Conservation (phyloP, 441 rosid genomes). For the Gossypium lobatum region DNA sequence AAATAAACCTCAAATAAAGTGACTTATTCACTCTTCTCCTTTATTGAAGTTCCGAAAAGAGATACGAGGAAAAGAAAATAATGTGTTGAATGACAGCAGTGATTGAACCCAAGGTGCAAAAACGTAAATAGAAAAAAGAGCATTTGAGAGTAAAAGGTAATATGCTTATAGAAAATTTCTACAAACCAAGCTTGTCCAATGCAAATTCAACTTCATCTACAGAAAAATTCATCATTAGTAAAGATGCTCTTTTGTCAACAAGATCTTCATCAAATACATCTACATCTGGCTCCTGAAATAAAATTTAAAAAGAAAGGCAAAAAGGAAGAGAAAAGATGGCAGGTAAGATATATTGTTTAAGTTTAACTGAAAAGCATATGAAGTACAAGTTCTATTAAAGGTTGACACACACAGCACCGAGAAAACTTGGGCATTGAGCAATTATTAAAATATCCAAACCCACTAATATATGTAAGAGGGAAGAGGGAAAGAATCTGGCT, state of each 20-base stretch:
- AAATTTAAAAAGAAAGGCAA: background rate
- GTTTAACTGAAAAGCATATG: background rate
- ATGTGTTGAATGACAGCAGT: background rate
- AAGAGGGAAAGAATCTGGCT: background rate
- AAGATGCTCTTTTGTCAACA: conserved; percentile 45
- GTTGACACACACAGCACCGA: background rate
- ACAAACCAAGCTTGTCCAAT: conserved; percentile 68
- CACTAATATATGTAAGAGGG: background rate
- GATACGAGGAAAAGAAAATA: background rate
- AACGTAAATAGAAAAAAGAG: background rate
- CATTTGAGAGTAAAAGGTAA: background rate
- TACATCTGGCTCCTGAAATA: conserved; percentile 59
- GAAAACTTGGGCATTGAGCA: background rate
- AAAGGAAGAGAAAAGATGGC: background rate
- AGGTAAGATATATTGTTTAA: background rate
- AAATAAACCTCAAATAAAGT: background rate
- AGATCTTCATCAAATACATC: conserved; percentile 35
- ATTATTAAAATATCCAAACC: background rate
- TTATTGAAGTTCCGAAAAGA: background rate
- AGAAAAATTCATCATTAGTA: conserved; percentile 72
- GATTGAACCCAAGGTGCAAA: background rate
- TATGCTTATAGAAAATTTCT: background rate
- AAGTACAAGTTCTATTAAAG: background rate
- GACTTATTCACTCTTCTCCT: background rate
- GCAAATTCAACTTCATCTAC: conserved; percentile 62